Percentiles rank a stretch among this genome's conserved stretches.
Evolutionary conservation across 2,329 filamentous ascomycete species (phyloP).

Genomic region (Ophiostoma perfectum): DNA sequence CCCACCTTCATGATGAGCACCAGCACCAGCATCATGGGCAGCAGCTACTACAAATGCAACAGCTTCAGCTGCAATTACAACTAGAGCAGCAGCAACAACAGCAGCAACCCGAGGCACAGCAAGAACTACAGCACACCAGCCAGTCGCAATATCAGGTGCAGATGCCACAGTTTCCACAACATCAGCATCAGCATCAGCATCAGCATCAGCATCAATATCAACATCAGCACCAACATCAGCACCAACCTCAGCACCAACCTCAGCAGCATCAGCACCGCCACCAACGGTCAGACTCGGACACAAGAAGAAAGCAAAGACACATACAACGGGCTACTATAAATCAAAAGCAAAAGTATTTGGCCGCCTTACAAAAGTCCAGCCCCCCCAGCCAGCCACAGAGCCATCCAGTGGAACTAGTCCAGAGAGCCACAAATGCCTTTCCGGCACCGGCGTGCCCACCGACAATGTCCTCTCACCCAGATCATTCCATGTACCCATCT

Average conservation of each 20-base stretch:
- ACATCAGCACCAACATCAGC: background rate
- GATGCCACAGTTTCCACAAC: background rate
- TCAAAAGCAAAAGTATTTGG: constrained; percentile 8
- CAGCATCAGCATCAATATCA: too few relatives aligned
- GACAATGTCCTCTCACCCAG: constrained; percentile 19
- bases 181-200: background rate
- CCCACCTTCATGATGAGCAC: background rate
- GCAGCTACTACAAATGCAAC: background rate
- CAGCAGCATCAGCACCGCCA: background rate
- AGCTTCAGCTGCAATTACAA: background rate
- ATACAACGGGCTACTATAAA: background rate
- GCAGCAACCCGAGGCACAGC: background rate
- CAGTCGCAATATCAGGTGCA: constrained; percentile 1
- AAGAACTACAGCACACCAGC: background rate
- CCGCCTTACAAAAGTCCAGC: background rate
- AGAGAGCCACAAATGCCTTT: background rate
- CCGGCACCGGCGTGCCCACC: constrained; percentile 15
- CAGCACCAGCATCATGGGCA: background rate
- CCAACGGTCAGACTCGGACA: background rate
- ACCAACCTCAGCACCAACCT: background rate
- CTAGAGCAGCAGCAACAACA: background rate
- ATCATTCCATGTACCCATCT: constrained; percentile 21
- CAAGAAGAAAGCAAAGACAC: constrained; percentile 4
- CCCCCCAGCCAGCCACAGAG: background rate
- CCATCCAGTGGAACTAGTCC: constrained; percentile 9